These are phyloP conservation scores for Pichia terricola DNA, from an alignment of 1,139 yeast genomes.

Conservation along the genomic window DNA sequence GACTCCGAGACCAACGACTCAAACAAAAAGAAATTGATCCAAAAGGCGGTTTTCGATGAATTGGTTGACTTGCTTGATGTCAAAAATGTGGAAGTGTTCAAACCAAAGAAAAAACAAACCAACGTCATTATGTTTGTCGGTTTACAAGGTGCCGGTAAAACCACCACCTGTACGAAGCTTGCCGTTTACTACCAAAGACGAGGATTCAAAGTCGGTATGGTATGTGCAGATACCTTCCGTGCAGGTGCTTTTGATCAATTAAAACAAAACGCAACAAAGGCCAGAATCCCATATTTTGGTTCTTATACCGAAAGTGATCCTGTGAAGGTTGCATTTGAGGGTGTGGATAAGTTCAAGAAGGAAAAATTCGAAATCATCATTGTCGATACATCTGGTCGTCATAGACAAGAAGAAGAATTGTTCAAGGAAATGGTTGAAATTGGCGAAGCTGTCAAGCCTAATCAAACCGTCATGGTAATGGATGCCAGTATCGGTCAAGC, in stretches of 20 bases:
- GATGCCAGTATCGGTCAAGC: constrained; percentile 99
- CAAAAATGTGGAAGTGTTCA: constrained; percentile 50
- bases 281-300: constrained; percentile 90
- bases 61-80: constrained; percentile 77
- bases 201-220: constrained; percentile 90
- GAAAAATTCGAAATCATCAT: constrained; percentile 89
- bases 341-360: constrained; percentile 84
- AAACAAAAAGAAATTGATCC: constrained; percentile 70
- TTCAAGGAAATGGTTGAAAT: constrained; percentile 95
- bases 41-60: constrained; percentile 91
- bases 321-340: constrained; percentile 81
- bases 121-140: constrained; percentile 95
- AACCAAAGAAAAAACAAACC: constrained; percentile 71
- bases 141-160: constrained; percentile 97
- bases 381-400: constrained; percentile 97
- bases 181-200: constrained; percentile 92
- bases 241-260: constrained; percentile 99
- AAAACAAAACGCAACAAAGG: constrained; percentile 94
- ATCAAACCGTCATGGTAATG: constrained; percentile 94
- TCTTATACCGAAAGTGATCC: constrained; percentile 95
- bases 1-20: constrained; percentile 42
- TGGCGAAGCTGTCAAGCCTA: constrained; percentile 74
- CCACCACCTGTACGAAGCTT: constrained; percentile 92
- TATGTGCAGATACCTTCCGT: constrained; percentile 98
- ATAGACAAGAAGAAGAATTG: constrained; percentile 85